Conservation (phyloP, 192 early-diverging fungal species). For the Linnemannia hyalina region DNA sequence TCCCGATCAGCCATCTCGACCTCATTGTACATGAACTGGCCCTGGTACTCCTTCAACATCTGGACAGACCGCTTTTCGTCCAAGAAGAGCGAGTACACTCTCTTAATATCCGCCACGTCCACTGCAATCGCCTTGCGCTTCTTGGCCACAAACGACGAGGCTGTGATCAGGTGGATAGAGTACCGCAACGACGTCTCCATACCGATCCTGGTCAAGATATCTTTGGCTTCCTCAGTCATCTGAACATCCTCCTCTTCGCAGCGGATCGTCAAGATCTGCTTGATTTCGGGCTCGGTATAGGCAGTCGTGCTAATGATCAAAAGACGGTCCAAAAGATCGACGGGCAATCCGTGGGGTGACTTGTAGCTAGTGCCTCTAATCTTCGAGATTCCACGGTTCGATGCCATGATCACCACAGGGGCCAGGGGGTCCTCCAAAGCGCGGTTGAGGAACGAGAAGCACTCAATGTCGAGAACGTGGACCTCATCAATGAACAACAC, state of each 20-base stretch:
- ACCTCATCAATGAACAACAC: slow-evolving; percentile 99
- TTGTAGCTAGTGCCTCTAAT: slow-evolving; percentile 98
- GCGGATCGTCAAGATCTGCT: slow-evolving; percentile 90
- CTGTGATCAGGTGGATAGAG: slow-evolving; percentile 97
- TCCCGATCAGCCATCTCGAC: slow-evolving; percentile 53
- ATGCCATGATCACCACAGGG: slow-evolving; percentile 99
- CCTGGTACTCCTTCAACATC: slow-evolving; percentile 94
- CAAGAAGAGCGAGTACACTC: slow-evolving; percentile 95
- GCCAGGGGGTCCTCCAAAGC: slow-evolving; percentile 97
- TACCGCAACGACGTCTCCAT: slow-evolving; percentile 94
- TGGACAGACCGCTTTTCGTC: slow-evolving; percentile 97
- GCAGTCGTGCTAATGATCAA: slow-evolving; percentile 95
- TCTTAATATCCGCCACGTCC: slow-evolving; percentile 94
- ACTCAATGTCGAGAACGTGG: slow-evolving; percentile 99
- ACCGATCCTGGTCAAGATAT: slow-evolving; percentile 90
- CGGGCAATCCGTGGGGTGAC: slow-evolving; percentile 97
- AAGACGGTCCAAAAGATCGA: slow-evolving; percentile 95
- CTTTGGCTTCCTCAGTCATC: slow-evolving; percentile 88
- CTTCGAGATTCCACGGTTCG: slow-evolving; percentile 95
- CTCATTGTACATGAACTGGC: slow-evolving; percentile 95
- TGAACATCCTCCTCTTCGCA: slow-evolving; percentile 96
- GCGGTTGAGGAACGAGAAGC: slow-evolving; percentile 98
- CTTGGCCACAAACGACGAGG: slow-evolving; percentile 88
- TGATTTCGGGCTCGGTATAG: slow-evolving; percentile 88
- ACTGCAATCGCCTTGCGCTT: slow-evolving; percentile 92